Base-by-base conservation (phyloP, 2,329 filamentous ascomycete species). In the Trichophyton equinum region DNA sequence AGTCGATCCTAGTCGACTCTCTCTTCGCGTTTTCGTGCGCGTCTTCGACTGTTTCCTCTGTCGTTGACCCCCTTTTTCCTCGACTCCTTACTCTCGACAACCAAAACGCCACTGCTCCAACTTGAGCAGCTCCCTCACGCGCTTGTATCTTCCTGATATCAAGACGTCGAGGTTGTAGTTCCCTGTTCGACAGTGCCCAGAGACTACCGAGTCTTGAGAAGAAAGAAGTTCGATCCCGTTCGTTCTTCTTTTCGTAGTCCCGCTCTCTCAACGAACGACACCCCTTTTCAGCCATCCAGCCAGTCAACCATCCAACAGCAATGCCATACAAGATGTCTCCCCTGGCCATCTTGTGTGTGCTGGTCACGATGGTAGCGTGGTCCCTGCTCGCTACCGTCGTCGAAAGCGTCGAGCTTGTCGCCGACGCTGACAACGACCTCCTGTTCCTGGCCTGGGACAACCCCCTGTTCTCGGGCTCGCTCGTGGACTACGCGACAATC, bases 401-500 rank as follows among this genome's bases (percentile, higher is more conserved):
- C 49, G 22, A 33, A 13, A 25, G 22, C 49, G 30, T 53, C 22
- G 22, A 53, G 13, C 22, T 13, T 8, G 22, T 25, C 9, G 49
- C 9, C 49, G 27, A 53, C 30, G 49, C 9, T 25, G 49, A 53
- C 25, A 33, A 33, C 27, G 20, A 53, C 27, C 27, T 53, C 25
- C 49, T 53, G 49, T 36, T 44, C 9, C 46, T 56, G 38, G 13
- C 25, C 22, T 59, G 56, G 57, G n/a, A 63, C 46, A 46, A 33
- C 3, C 59, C 57, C 18, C 22, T 53, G 13, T 36, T 40, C 8
- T 30, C 46, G 20, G 59, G 59, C 59, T 44, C 57, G 25, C 9
- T 55, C 44, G 15, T 59, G 13, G 57, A 61, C 56, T 58, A 59
- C 30, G 62, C 59, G 60, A 57, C 57, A 33, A 15, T 63, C 2